A percentile compares a stretch with the other conserved stretches of the same genome.
Conservation (phyloP, 2,329 filamentous ascomycete genomes). For the Botrytis deweyae region DNA sequence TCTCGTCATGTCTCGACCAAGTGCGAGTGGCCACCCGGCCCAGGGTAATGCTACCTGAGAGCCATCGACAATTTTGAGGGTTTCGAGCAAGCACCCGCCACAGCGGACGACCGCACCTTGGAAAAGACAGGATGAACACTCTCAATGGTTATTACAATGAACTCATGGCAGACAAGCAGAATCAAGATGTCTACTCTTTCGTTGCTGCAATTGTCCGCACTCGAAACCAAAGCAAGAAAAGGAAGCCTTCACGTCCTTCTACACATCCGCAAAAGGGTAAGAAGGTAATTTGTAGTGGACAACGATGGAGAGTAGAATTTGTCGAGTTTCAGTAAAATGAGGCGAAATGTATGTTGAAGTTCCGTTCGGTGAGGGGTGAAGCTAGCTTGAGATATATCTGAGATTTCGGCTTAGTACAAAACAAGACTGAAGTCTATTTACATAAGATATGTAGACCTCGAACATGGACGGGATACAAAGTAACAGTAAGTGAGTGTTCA, state of each 20-base stretch:
- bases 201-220: not conserved
- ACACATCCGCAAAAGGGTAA: conserved; percentile 23
- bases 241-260: conserved; percentile 14
- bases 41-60: conserved; percentile 42
- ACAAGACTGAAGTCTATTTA: not conserved
- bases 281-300: not conserved
- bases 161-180: conserved; percentile 40
- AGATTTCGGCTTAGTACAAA: not conserved
- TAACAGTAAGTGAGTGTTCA: not conserved
- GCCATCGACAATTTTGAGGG: conserved; percentile 44
- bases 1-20: conserved; percentile 28
- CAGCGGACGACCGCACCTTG: conserved; percentile 43
- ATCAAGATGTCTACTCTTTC: conserved; percentile 23
- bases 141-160: conserved; percentile 34
- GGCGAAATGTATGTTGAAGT: not conserved
- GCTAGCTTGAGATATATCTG: conserved; percentile 1
- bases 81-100: conserved; percentile 47
- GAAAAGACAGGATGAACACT: conserved; percentile 47
- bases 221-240: not conserved
- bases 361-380: conserved; percentile 1
- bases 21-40: conserved; percentile 45
- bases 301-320: not conserved
- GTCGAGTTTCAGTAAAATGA: not conserved
- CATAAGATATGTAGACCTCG: not conserved
- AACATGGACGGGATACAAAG: conserved; percentile 3